Conservation (phyloP, 2,329 filamentous ascomycete species). For the Pestalotiopsis sp. region DNA sequence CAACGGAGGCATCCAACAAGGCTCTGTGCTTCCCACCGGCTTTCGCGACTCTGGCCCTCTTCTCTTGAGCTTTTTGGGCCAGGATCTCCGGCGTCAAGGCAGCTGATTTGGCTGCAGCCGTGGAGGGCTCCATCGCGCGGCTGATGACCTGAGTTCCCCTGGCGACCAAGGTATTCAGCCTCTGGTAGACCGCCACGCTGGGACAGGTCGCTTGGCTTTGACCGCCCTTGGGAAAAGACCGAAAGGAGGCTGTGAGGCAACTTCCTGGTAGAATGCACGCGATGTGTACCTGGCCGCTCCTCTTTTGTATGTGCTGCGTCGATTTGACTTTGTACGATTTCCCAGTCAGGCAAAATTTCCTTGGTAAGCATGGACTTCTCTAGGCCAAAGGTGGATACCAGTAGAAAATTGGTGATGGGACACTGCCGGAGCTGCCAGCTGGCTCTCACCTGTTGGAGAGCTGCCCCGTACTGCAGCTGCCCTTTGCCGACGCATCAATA, state of each 20-base stretch:
- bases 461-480: not conserved
- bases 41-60: slow-evolving; percentile 16
- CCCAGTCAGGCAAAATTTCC: not conserved
- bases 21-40: slow-evolving; percentile 13
- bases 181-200: slow-evolving; percentile 6
- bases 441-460: not conserved
- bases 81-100: not conserved
- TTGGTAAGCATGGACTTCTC: not conserved
- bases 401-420: not conserved
- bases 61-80: slow-evolving; percentile 8
- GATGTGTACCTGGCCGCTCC: not conserved
- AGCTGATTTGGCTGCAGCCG: not conserved
- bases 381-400: not conserved
- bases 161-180: slow-evolving; percentile 2
- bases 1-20: slow-evolving; percentile 25
- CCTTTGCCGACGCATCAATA: not conserved
- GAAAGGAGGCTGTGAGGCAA: not conserved
- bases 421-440: not conserved
- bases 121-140: slow-evolving; percentile 4
- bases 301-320: not conserved
- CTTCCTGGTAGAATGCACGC: not conserved
- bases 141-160: slow-evolving; percentile 6
- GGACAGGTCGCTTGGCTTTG: not conserved
- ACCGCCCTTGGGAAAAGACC: too few relatives aligned
- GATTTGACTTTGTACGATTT: not conserved